Evolutionary conservation across 192 early-diverging fungal species (phyloP), one percentile per base, ranked within the genome.

Genomic region (Chytriomyces sp.): DNA sequence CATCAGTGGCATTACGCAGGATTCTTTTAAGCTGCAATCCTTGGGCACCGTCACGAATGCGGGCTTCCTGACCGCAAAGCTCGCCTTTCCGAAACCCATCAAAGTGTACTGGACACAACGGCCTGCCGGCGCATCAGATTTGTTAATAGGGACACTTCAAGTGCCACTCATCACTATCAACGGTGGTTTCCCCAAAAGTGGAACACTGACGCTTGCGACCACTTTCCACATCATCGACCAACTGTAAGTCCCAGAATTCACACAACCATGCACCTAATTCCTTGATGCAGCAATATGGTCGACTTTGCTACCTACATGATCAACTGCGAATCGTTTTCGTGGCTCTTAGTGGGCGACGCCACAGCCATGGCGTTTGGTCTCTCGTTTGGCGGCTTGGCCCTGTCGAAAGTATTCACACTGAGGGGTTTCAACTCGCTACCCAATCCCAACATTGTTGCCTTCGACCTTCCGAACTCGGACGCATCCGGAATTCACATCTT

Each of bases 271-370:
- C 22, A 19, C 10, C 39, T 78, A 30, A 6, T 3, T 1, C 26
- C 32, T 64, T 57, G 64, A 10, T n/a, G n/a, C n/a, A 53, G 17
- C 41, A 52, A 60, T 38, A 52, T 81, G 60, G 53, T 66, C 59
- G 30, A 14, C 14, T 81, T 81, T 60, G 60, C 74, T 57, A 58
- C 62, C 34, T 67, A 72, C 70, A 61, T 81, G 60, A 72, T 77
- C 38, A 38, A 60, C 17, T 22, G 41, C 1, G 39, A 39, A n/a
- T 25, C 22, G 8, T 77, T 76, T 52, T 53, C 55, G 26, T 81
- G 79, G 79, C 37, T 72, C 19, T 41, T 81, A 49, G 26, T 25
- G 8, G 73, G 68, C 10, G 38, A 49, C 34, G 39, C 74, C 4
- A 36, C 12, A 7, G 76, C 54, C 2, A 59, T 64, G 31, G 79